A percentile compares a stretch with the other conserved stretches of the same genome.
Conservation (phyloP, 2,329 filamentous ascomycete genomes). For the Colletotrichum incanum region DNA sequence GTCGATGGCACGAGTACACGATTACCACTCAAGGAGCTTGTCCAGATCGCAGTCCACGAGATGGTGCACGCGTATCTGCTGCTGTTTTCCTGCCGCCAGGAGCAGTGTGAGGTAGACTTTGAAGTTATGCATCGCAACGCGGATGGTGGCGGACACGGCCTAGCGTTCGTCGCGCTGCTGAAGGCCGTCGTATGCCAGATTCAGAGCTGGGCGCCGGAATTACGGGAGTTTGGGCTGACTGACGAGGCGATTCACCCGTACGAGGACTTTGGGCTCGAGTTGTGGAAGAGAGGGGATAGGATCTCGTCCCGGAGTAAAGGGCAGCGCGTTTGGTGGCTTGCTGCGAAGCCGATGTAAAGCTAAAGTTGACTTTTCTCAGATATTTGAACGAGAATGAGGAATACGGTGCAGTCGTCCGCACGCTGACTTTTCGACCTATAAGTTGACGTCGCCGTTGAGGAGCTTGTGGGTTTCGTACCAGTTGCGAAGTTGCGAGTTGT, state of each 20-base stretch:
- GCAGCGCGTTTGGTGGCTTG: conserved; percentile 38
- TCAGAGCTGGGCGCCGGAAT: conserved; percentile 26
- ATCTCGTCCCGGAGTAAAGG: conserved; percentile 28
- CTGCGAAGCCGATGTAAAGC: conserved; percentile 31
- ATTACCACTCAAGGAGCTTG: conserved; percentile 49
- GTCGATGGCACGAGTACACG: conserved; percentile 8
- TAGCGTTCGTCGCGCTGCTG: conserved; percentile 36
- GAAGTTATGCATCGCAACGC: conserved; percentile 31
- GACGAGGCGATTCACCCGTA: conserved; percentile 38
- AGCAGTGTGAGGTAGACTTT: conserved; percentile 33
- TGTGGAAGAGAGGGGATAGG: conserved; percentile 38
- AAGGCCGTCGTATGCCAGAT: conserved; percentile 35
- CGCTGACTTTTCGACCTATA: background rate
- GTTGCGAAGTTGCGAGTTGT: background rate
- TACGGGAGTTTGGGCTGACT: conserved; percentile 32
- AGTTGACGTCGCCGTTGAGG: background rate
- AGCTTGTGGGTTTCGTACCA: background rate
- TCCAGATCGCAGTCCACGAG: conserved; percentile 50
- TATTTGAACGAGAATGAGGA: background rate
- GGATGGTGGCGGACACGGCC: conserved; percentile 35
- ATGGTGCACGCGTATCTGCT: conserved; percentile 44
- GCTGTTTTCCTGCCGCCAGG: conserved; percentile 31
- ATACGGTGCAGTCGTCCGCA: background rate
- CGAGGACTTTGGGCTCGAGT: conserved; percentile 35
- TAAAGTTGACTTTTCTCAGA: background rate